Evolutionary conservation across 345 rosid genomes (phyloP).

Genomic region (Populus ilicifolia): DNA sequence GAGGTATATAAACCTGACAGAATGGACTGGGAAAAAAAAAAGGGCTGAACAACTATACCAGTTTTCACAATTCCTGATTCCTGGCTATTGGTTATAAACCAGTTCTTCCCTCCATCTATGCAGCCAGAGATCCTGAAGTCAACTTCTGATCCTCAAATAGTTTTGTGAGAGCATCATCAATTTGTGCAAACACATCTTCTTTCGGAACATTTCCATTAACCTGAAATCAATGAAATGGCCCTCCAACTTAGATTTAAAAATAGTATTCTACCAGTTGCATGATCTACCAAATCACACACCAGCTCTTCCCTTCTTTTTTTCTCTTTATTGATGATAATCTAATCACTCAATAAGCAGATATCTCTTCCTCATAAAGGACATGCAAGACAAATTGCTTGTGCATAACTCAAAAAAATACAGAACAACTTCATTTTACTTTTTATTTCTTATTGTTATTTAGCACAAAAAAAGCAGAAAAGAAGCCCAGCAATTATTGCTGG

Average conservation of each 20-base stretch:
- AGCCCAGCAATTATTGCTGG: background rate
- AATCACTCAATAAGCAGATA: background rate
- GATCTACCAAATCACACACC: background rate
- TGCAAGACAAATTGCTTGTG: background rate
- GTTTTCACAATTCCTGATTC: background rate
- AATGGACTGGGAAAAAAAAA: background rate
- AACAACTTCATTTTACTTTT: background rate
- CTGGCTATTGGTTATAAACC: background rate
- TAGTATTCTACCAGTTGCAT: background rate
- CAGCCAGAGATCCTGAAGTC: conserved; percentile 36
- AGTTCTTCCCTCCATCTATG: conserved; percentile 17
- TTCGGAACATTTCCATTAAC: conserved; percentile 56
- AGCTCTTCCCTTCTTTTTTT: too few relatives aligned
- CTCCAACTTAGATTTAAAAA: background rate
- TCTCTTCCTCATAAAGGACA: background rate
- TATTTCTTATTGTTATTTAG: background rate
- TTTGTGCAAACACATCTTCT: conserved; percentile 56
- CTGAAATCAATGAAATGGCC: conserved; percentile 31
- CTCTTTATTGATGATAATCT: background rate
- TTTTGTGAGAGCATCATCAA: conserved; percentile 43
- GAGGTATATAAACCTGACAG: background rate
- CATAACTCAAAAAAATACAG: background rate
- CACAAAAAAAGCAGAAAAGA: background rate
- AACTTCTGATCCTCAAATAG: conserved; percentile 38
- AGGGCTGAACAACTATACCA: background rate